phyloP scores from a whole-genome alignment of 768 basidiomycete species.

The Lentinula aciculospora region DNA sequence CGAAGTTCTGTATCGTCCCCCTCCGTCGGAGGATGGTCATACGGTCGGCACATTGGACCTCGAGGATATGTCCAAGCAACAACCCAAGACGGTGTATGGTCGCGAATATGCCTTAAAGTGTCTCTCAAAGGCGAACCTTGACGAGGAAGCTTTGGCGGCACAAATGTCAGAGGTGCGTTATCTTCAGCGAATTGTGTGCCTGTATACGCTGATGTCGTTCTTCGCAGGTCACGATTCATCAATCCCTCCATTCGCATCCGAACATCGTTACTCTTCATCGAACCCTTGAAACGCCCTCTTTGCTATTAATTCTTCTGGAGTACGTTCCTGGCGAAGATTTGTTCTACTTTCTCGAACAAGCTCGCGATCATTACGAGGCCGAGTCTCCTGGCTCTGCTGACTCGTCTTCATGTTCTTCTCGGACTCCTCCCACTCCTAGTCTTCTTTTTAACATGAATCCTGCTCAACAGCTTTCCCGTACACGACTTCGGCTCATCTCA shows the following conservation, averaged over 20 bases:
- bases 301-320: slow-evolving; percentile 89
- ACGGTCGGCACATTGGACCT: slow-evolving; percentile 53
- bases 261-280: slow-evolving; percentile 95
- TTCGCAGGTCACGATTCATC: slow-evolving; percentile 83
- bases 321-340: slow-evolving; percentile 96
- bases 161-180: slow-evolving; percentile 82
- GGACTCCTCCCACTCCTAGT: slow-evolving; percentile 90
- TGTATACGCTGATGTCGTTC: slow-evolving; percentile 8
- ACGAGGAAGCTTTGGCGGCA: slow-evolving; percentile 78
- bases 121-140: slow-evolving; percentile 89
- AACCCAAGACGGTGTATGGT: slow-evolving; percentile 51
- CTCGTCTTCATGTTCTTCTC: slow-evolving; percentile 39
- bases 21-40: slow-evolving; percentile 49
- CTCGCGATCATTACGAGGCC: slow-evolving; percentile 74
- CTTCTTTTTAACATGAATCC: slow-evolving; percentile 81
- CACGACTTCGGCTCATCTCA: slow-evolving; percentile 86
- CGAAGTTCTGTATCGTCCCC: slow-evolving; percentile 52
- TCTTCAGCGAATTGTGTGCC: background rate
- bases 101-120: slow-evolving; percentile 94
- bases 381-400: slow-evolving; percentile 31
- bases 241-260: slow-evolving; percentile 82
- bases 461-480: slow-evolving; percentile 76
- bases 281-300: slow-evolving; percentile 88
- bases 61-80: slow-evolving; percentile 29
- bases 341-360: slow-evolving; percentile 97